Conservation (phyloP, 768 basidiomycete species). For the Neoboletus brunneissimus region DNA sequence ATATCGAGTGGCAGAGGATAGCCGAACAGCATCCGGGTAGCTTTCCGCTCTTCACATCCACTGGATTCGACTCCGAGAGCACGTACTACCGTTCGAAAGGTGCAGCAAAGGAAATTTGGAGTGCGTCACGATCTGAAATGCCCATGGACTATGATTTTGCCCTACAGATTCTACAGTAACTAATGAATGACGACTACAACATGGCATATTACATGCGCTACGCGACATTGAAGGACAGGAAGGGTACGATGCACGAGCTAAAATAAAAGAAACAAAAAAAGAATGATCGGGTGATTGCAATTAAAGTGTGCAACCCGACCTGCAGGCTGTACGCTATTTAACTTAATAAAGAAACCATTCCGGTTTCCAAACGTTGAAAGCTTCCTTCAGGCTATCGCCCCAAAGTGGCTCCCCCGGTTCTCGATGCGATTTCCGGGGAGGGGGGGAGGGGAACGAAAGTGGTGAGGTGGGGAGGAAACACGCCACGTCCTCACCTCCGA, state of each 20-base stretch:
- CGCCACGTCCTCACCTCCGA: conserved; percentile 20
- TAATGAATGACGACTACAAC: background rate
- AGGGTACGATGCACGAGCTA: background rate
- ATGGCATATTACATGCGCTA: background rate
- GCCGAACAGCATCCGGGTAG: background rate
- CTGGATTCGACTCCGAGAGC: background rate
- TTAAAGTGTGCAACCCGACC: conserved; percentile 1
- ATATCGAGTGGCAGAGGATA: background rate
- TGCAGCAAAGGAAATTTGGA: background rate
- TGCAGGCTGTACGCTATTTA: conserved; percentile 1
- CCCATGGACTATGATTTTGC: background rate
- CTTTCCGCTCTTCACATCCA: background rate
- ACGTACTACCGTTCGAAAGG: background rate
- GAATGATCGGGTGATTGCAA: background rate
- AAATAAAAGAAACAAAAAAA: background rate
- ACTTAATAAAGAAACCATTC: background rate
- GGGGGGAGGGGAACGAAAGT: background rate
- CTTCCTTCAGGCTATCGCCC: background rate
- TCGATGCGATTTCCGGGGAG: background rate
- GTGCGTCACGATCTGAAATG: background rate
- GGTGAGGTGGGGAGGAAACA: conserved; percentile 5
- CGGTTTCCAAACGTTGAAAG: background rate
- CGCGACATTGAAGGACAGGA: background rate
- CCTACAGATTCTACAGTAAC: background rate
- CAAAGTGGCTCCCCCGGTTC: background rate